Conservation (phyloP, 768 basidiomycete genomes). For the Russula ochroleuca region DNA sequence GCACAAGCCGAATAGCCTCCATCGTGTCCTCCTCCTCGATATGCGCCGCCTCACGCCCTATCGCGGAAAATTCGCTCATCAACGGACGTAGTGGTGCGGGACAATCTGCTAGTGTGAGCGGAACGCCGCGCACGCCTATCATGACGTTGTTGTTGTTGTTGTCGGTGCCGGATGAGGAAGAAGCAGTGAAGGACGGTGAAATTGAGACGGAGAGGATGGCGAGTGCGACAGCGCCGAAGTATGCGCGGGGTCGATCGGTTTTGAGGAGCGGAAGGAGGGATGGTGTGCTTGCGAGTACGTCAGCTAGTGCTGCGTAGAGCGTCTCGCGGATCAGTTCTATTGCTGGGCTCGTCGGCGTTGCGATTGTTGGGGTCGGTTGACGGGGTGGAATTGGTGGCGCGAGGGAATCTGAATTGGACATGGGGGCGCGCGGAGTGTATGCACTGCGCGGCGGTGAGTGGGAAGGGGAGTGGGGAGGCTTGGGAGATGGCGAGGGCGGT, state of each 20-base stretch:
- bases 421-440: slow-evolving; percentile 31
- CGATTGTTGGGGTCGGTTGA: slow-evolving; percentile 31
- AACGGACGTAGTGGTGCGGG: slow-evolving; percentile 62
- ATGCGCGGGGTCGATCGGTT: slow-evolving; percentile 66
- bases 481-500: slow-evolving; percentile 18
- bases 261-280: slow-evolving; percentile 53
- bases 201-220: slow-evolving; percentile 66
- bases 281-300: slow-evolving; percentile 54
- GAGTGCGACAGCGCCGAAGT: slow-evolving; percentile 70
- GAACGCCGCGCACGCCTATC: slow-evolving; percentile 44
- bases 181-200: slow-evolving; percentile 10
- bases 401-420: neutral
- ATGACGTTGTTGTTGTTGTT: slow-evolving; percentile 31
- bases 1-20: slow-evolving; percentile 43
- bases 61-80: slow-evolving; percentile 57
- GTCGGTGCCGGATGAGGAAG: slow-evolving; percentile 32
- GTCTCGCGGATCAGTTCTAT: slow-evolving; percentile 84
- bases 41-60: slow-evolving; percentile 48
- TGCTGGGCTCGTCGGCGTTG: slow-evolving; percentile 45
- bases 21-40: slow-evolving; percentile 54
- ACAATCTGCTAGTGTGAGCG: slow-evolving; percentile 57
- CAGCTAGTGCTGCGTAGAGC: slow-evolving; percentile 74
- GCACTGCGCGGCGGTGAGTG: slow-evolving; percentile 27
- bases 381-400: neutral
- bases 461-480: slow-evolving; percentile 24